Base-by-base conservation (phyloP, 257 asterid species). In the Anisodus tanguticus region DNA sequence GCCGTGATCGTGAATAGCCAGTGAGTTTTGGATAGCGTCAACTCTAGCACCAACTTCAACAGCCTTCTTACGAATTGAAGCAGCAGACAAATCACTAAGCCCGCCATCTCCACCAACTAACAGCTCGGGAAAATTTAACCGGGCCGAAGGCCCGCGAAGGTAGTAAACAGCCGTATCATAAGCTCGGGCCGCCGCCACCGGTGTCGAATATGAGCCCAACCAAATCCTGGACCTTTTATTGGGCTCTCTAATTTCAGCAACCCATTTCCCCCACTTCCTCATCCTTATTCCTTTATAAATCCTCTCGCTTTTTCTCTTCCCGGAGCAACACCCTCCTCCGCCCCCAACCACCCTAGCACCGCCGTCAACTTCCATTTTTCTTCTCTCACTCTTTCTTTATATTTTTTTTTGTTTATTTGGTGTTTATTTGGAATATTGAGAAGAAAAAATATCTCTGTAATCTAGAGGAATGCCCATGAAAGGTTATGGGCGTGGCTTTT, bases 241-340 rank as follows among this genome's bases (percentile, higher is more conserved):
- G 2, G 99, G 99, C 86, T 95, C 99, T 66, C 98, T 82, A 37
- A 95, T 95, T 89, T 95, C 98, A 4, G 99, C 99, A 69, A 95
- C 99, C 99, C 99, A 95, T 86, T 95, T 95, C 0, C 98, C 99
- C 99, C 98, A 95, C 93, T 95, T 95, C 66, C 99, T 95, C 99
- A 94, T 94, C 92, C 98, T 74, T 66, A 95, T 93, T 17, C 99
- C 99, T 49, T 92, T 93, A 89, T 92, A 95, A 12, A 87, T 91
- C 89, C 90, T 89, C 10, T 91, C 93, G 64, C 84, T 86, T 84
- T 90, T 87, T 71, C 91, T 83, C 83, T 92, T 85, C 80, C 84
- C 90, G 1, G 86, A 51, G 17, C 90, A 62, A 45, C 19, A 49
- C 53, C 86, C 6, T 85, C 92, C 83, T 88, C 90, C 43, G 87